Conservation (phyloP, 2,329 filamentous ascomycete genomes). For the Talaromyces pinophilus region DNA sequence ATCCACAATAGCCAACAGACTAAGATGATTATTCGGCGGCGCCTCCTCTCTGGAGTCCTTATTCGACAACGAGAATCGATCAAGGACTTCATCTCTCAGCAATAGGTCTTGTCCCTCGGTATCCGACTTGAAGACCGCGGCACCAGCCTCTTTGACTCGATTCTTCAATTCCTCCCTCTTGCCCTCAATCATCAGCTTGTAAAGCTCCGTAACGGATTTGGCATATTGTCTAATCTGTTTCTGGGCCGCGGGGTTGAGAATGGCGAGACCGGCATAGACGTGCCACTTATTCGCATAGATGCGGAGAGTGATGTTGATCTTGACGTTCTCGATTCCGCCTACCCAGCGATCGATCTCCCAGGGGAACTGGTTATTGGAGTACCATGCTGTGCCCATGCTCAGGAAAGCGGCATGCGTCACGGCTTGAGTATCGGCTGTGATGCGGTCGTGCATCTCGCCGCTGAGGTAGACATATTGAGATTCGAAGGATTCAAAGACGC, state of each 20-base stretch:
- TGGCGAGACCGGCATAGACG: conserved; percentile 95
- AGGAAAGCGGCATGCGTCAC: conserved; percentile 97
- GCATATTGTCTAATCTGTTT: conserved; percentile 95
- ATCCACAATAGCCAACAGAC: conserved; percentile 93
- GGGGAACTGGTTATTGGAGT: conserved; percentile 90
- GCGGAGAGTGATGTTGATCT: conserved; percentile 95
- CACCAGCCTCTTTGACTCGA: conserved; percentile 78
- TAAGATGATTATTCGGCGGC: conserved; percentile 85
- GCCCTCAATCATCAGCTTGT: conserved; percentile 93
- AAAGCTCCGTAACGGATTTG: conserved; percentile 85
- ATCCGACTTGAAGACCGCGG: conserved; percentile 62
- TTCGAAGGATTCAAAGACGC: conserved; percentile 76
- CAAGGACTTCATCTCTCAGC: conserved; percentile 76
- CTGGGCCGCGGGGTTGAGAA: conserved; percentile 89
- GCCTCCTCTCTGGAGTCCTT: conserved; percentile 66
- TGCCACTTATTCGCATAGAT: conserved; percentile 99
- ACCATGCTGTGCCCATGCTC: conserved; percentile 97
- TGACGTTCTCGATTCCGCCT: conserved; percentile 97
- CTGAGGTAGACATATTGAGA: conserved; percentile 87
- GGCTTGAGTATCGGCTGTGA: conserved; percentile 96
- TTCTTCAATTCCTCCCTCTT: conserved; percentile 70
- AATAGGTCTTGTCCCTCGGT: conserved; percentile 65
- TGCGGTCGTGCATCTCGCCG: conserved; percentile 86
- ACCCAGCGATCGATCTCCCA: conserved; percentile 97
- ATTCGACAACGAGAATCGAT: conserved; percentile 77